Evolutionary conservation across 441 rosid genomes (phyloP).

Genomic region (Corymbia citriodora): DNA sequence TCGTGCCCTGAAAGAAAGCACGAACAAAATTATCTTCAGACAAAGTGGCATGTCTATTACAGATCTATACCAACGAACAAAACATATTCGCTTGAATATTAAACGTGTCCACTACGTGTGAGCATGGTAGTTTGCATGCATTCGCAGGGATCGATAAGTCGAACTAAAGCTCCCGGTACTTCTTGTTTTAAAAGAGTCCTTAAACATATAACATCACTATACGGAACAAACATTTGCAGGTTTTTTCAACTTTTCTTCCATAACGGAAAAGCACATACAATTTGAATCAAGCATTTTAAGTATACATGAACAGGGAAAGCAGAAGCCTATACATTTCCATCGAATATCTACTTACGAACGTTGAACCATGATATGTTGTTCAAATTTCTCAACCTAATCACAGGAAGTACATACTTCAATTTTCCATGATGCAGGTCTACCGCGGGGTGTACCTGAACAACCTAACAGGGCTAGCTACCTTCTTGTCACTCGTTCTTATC

Average conservation of each 20-base stretch:
- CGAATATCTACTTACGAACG: neutral
- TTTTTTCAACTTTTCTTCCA: neutral
- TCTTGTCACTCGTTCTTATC: neutral
- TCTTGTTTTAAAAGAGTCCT: neutral
- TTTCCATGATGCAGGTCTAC: neutral
- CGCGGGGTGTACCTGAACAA: neutral
- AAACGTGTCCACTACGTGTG: neutral
- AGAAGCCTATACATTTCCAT: neutral
- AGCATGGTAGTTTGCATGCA: neutral
- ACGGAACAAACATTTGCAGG: neutral
- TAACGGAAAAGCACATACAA: neutral
- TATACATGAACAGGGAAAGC: neutral
- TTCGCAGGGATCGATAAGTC: neutral
- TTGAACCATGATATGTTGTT: neutral
- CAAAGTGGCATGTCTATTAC: neutral
- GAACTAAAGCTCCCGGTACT: neutral
- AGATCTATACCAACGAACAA: neutral
- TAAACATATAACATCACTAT: neutral
- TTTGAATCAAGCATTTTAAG: neutral
- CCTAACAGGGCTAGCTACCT: neutral
- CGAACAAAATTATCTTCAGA: neutral
- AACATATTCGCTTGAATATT: neutral
- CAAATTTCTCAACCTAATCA: neutral
- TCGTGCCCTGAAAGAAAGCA: neutral
- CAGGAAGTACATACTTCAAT: neutral